phyloP scores from a whole-genome alignment of 176 grass and related monocot genomes.

The Carex pumila region DNA sequence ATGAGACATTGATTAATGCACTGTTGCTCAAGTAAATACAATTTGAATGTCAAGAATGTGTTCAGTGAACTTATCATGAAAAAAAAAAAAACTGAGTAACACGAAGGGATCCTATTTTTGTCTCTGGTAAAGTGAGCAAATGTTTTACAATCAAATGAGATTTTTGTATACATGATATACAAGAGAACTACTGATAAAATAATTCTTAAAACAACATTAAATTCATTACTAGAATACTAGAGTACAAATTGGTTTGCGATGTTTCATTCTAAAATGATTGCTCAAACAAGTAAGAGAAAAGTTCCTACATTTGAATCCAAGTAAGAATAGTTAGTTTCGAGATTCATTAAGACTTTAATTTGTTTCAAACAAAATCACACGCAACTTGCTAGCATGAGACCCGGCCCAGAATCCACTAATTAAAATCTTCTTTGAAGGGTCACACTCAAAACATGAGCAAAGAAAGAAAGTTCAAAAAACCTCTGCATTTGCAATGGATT shows the following conservation, averaged over 20 bases:
- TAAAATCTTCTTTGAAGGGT: slow-evolving; percentile 6
- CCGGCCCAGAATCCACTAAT: neutral
- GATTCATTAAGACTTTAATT: neutral
- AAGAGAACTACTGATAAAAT: neutral
- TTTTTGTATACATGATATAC: neutral
- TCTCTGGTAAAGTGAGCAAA: neutral
- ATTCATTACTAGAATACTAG: neutral
- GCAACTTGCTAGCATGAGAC: slow-evolving; percentile 8
- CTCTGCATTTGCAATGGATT: neutral
- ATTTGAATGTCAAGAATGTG: neutral
- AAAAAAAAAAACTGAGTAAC: neutral
- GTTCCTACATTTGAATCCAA: neutral
- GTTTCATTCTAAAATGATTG: too few species aligned
- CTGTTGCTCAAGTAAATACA: neutral
- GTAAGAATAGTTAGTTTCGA: neutral
- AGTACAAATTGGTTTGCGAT: neutral
- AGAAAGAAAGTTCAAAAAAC: slow-evolving; percentile 12
- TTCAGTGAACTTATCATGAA: neutral
- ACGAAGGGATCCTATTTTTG: neutral
- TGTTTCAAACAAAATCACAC: slow-evolving; percentile 4
- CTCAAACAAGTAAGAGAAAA: neutral
- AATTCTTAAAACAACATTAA: neutral
- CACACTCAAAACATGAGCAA: slow-evolving; percentile 28
- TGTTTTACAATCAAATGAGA: neutral
- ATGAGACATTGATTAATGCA: neutral